Base-by-base conservation (phyloP, 345 rosid genomes). In the Acer yangbiense region DNA sequence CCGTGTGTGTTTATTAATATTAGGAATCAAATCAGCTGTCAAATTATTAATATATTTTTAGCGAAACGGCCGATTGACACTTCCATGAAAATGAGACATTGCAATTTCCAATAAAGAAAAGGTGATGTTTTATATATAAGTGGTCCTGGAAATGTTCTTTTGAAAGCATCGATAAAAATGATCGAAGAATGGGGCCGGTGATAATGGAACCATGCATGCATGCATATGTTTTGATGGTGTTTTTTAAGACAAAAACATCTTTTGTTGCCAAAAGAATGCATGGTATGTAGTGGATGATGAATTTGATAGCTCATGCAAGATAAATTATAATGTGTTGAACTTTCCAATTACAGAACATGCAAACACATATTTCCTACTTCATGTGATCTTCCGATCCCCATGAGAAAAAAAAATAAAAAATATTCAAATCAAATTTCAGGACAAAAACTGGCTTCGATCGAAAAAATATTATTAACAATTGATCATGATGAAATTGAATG, bases 211-310 rank as follows among this genome's bases (percentile, higher is more conserved):
- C 63, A 16, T 50, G n/a, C 4, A 71, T 71, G 50, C 43, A 71
- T 71, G 65, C 65, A 14, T 7, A 17, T 16, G n/a, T 10, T 13
- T 55, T 20, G 23, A 18, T 57, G 50, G 7, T 72, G 75, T 57
- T 72, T 72, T 48, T 65, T 27, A 21, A 20, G 52, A 41, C 23
- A n/a, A 13, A 23, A 73, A 21, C 76, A 61, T 43, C 65, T 69
- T 23, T 2, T 67, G 25, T 41, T 67, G 13, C 13, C 0, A 67
- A 67, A 66, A 66, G 69, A 41, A 66, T n/a, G n/a, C n/a, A n/a
- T 58, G 11, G 12, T 20, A n/a, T 16, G 25, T 1, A 5, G 27
- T 58, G 9, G 21, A 41, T 48, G 20, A 21, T 44, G 58, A 41
- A 21, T 68, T 9, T 68, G 71, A 43, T 44, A n/a, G 46, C 18